Base-by-base conservation (phyloP, 345 rosid species). In the Bruguiera parviflora region DNA sequence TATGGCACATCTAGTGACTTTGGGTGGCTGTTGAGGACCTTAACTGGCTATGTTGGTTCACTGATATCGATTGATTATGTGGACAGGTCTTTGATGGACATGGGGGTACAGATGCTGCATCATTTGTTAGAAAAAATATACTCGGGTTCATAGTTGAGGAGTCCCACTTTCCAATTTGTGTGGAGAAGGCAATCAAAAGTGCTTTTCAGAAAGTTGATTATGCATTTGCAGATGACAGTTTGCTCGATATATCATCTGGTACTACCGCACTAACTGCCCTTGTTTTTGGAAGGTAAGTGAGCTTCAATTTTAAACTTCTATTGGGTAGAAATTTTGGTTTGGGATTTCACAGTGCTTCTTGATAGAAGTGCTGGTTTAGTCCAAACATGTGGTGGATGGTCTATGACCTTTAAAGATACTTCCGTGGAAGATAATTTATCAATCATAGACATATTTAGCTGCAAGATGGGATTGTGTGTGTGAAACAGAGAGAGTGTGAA, bases 41-140 rank as follows among this genome's bases (percentile, higher is more conserved):
- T 73, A 19, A 31, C 46, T 53, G 31, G 63, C 61, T 56, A 27
- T 63, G 22, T 39, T 29, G 15, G 21, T 60, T 69, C 57, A 69
- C 59, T 69, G 60, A 78, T 67, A 35, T 70, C 61, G 64, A 7
- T 21, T 21, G 37, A 49, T 39, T 71, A 10, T 53, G 74, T 78
- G 74, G 61, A 55, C 85, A 95, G 97, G 97, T 92, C 24, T 95
- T 95, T 83, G 98, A 95, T 67, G 99, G 99, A 64, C 99, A 95
- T 21, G 99, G 98, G 61, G 99, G 99, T 49, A 87, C 87, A 5
- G 98, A 95, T 82, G 99, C 98, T 37, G 94, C 99, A 46, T 73
- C 76, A 53, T 95, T 90, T 80, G 85, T 89, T 71, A 82, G 90
- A 71, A 81, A 84, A 33, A 88, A 88, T 67, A 86, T 94, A 65